Base-by-base conservation (phyloP, 164 flowering plant species). In the Tinospora cordifolia region DNA sequence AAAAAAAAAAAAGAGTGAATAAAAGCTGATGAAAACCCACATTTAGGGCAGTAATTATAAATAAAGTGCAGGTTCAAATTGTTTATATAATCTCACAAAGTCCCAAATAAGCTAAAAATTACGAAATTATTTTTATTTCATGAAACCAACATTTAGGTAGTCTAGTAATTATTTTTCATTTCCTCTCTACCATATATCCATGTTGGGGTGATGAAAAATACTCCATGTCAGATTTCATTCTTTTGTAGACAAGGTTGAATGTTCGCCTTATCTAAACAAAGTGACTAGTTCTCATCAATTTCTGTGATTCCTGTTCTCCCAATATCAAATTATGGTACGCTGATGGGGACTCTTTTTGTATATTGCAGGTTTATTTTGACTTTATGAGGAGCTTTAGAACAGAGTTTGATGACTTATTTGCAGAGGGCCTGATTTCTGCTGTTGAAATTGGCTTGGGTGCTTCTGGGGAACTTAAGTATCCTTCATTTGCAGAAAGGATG, bases 301-400 rank as follows among this genome's bases (percentile, higher is more conserved):
- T 62, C 19, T 21, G 8, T 24, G 63, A 11, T 26, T 2, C 17
- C n/a, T 62, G 14, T n/a, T n/a, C n/a, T n/a, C n/a, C 22, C 12
- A 58, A 21, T 58, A 4, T 21, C 62, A 62, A 27, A 34, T 17
- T 21, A 54, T 71, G 72, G 26, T 74, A 63, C 41, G 6, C 12
- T 38, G 26, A 46, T 11, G 24, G 4, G 4, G 51, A 9, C 15
- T 19, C 38, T 36, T 19, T 25, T 36, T 24, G 6, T 54, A 71
- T 67, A 62, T 21, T 80, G 72, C 79, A 92, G 98, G 96, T 87
- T 36, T 92, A 90, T 77, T 90, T 84, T 83, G 98, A 92, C 69
- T 85, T 86, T 68, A 90, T 92, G 96, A 88, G 96, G 85, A 87
- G 96, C 84, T 90, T 92, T 69, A 81, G 96, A 30, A 83, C 81